Percentiles rank a stretch among this genome's conserved stretches.
phyloP scores from a whole-genome alignment of 371 early-diverging fungal genomes.

The Nematocida parisii region DNA sequence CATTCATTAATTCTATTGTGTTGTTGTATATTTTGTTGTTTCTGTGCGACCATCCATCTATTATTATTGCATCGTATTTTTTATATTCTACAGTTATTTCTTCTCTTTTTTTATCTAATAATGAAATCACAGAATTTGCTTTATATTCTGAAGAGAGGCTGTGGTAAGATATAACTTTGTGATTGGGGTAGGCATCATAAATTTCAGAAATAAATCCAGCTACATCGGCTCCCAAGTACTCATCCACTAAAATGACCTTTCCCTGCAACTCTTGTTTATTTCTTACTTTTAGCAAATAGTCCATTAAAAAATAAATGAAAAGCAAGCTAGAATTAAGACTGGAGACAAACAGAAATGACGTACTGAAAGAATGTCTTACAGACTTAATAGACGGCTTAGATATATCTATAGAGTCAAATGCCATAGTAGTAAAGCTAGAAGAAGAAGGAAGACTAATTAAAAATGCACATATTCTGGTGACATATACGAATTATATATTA shows the following conservation, averaged over 20 bases:
- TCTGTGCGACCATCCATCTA: constrained; percentile 37
- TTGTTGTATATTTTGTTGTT: not conserved
- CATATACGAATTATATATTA: constrained; percentile 41
- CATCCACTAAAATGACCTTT: constrained; percentile 25
- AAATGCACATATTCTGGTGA: constrained; percentile 20
- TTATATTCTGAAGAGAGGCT: constrained; percentile 9
- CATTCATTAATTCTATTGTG: not conserved
- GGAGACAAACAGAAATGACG: not conserved
- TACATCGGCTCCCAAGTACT: constrained; percentile 19
- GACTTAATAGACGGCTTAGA: constrained; percentile 1
- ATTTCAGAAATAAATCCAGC: constrained; percentile 23
- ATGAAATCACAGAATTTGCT: not conserved
- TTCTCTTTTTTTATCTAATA: constrained; percentile 2
- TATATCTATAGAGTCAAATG: not conserved
- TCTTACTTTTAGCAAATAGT: constrained; percentile 26
- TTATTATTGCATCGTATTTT: constrained; percentile 1
- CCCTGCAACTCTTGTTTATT: constrained; percentile 4
- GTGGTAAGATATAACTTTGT: constrained; percentile 28
- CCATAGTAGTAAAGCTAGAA: not conserved
- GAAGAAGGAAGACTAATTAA: constrained; percentile 23
- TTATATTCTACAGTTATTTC: not conserved
- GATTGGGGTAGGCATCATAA: not conserved
- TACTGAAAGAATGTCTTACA: constrained; percentile 21
- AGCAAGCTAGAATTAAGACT: constrained; percentile 29
- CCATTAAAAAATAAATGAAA: constrained; percentile 51